These are phyloP conservation scores for Marasmius tenuissimus DNA, from an alignment of 1,284 basidiomycete species.

Conservation along the genomic window DNA sequence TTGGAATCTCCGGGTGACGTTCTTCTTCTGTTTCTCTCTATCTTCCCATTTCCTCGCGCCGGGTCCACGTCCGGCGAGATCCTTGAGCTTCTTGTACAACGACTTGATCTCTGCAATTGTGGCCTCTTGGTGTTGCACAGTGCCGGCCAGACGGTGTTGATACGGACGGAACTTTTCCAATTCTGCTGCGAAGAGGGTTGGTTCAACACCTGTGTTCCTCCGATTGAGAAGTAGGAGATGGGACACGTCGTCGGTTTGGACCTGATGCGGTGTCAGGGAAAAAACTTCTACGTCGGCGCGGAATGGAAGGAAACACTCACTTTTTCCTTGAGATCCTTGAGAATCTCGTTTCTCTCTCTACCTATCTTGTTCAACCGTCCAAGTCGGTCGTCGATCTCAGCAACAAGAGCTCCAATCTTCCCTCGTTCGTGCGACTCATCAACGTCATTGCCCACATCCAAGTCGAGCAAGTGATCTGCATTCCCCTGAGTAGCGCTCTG, in stretches of 20 bases:
- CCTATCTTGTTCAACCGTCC: slow-evolving; percentile 80
- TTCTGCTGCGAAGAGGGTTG: slow-evolving; percentile 87
- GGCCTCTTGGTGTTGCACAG: slow-evolving; percentile 75
- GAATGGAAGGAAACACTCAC: slow-evolving; percentile 33
- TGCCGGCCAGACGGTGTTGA: slow-evolving; percentile 78
- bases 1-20: slow-evolving; percentile 70
- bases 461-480: slow-evolving; percentile 62
- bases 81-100: slow-evolving; percentile 72
- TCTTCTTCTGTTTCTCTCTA: slow-evolving; percentile 75
- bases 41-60: slow-evolving; percentile 80
- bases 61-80: slow-evolving; percentile 68
- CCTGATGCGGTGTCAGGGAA: slow-evolving; percentile 40
- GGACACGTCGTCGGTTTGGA: slow-evolving; percentile 96
- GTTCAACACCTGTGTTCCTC: slow-evolving; percentile 82
- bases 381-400: slow-evolving; percentile 78
- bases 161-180: slow-evolving; percentile 95
- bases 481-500: slow-evolving; percentile 50
- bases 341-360: slow-evolving; percentile 80
- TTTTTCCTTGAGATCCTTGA: slow-evolving; percentile 95
- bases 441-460: slow-evolving; percentile 63
- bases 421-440: slow-evolving; percentile 68
- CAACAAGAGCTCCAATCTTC: slow-evolving; percentile 67
- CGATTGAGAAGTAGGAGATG: slow-evolving; percentile 92
- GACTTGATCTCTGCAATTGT: slow-evolving; percentile 70
- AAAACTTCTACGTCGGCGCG: not conserved